These are phyloP conservation scores for Monilinia laxa DNA, from an alignment of 2,329 filamentous ascomycete genomes.

Conservation along the genomic window DNA sequence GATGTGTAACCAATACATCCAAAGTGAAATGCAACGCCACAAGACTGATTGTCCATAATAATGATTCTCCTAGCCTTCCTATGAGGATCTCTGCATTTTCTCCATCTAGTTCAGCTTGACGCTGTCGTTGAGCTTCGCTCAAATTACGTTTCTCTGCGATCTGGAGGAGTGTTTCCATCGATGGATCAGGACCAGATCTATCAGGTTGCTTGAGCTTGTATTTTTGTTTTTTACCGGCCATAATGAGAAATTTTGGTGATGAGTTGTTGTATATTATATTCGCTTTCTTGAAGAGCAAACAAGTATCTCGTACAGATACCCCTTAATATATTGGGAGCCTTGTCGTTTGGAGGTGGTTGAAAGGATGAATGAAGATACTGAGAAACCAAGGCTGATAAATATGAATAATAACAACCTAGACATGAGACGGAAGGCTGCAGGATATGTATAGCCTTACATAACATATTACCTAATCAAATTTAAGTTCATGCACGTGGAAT, in stretches of 20 bases:
- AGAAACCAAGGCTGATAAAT: constrained; percentile 1
- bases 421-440: constrained; percentile 9
- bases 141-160: constrained; percentile 65
- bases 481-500: neutral
- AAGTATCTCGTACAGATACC: neutral
- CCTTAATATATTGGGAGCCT: neutral
- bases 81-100: constrained; percentile 36
- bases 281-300: neutral
- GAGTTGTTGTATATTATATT: neutral
- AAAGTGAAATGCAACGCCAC: constrained; percentile 74
- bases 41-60: constrained; percentile 61
- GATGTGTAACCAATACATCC: constrained; percentile 75
- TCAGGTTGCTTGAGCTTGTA: constrained; percentile 70
- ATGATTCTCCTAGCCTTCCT: constrained; percentile 46
- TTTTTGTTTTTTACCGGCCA: constrained; percentile 41
- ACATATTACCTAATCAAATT: neutral
- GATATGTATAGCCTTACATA: neutral
- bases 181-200: constrained; percentile 56
- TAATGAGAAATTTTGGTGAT: neutral
- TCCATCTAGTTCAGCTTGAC: constrained; percentile 32
- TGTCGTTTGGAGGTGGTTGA: neutral
- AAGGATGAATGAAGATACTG: neutral
- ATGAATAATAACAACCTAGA: neutral
- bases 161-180: constrained; percentile 69
- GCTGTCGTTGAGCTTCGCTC: constrained; percentile 29